Percentiles rank a stretch among this genome's conserved stretches.
Conservation (phyloP, 1,284 basidiomycete genomes). For the Pulveroboletus sp. region DNA sequence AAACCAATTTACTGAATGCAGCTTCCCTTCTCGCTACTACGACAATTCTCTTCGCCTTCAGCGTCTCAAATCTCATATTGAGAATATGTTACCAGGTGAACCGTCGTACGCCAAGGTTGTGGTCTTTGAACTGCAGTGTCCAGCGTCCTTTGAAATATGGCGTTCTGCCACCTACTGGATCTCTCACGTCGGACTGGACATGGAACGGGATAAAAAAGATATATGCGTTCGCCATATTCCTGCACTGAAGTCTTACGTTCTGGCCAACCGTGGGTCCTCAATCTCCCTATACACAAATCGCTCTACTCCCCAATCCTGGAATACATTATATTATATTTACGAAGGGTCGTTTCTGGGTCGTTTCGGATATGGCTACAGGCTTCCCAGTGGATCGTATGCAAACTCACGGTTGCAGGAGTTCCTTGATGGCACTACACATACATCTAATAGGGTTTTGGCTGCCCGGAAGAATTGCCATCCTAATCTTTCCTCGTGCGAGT, state of each 20-base stretch:
- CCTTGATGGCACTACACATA: slow-evolving; percentile 25
- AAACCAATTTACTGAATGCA: not conserved
- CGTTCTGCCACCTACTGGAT: not conserved
- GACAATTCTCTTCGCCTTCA: not conserved
- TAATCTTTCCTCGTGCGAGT: slow-evolving; percentile 43
- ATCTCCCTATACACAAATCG: not conserved
- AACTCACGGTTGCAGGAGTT: not conserved
- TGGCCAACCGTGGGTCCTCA: not conserved
- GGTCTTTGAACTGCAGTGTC: slow-evolving; percentile 1
- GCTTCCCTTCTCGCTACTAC: not conserved
- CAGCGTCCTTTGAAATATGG: not conserved
- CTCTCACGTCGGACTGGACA: not conserved
- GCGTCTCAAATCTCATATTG: not conserved
- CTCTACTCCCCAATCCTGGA: not conserved
- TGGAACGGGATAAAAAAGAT: not conserved
- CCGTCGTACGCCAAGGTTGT: slow-evolving; percentile 8
- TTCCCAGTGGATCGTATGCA: not conserved
- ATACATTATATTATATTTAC: not conserved
- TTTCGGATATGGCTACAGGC: not conserved
- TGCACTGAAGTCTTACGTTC: not conserved
- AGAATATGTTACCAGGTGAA: too few relatives aligned
- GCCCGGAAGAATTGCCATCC: slow-evolving; percentile 39
- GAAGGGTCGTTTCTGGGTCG: not conserved
- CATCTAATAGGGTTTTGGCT: slow-evolving; percentile 44
- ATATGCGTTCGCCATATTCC: not conserved